A percentile compares a stretch with the other conserved stretches of the same genome.
These are phyloP conservation scores for Mycena olivaceomarginata DNA, from an alignment of 768 basidiomycete genomes.

Conservation along the genomic window DNA sequence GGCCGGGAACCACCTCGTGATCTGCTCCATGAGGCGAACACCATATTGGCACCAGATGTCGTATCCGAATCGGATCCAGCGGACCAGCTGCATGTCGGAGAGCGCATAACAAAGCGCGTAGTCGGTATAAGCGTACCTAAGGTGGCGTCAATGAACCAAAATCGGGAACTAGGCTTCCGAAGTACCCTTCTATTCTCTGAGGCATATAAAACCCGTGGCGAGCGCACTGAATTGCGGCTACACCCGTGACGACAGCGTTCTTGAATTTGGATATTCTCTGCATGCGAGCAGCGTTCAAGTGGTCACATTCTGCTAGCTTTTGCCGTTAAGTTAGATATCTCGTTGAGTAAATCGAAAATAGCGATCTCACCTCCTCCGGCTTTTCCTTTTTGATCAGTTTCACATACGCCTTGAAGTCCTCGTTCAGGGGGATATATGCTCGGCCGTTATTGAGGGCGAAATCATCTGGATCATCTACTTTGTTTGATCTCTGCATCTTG, in stretches of 20 bases:
- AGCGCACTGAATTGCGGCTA: slow-evolving; percentile 53
- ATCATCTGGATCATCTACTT: slow-evolving; percentile 20
- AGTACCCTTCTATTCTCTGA: slow-evolving; percentile 32
- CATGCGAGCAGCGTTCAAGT: slow-evolving; percentile 47
- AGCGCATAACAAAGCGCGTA: slow-evolving; percentile 5
- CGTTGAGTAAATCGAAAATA: not conserved
- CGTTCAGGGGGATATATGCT: not conserved
- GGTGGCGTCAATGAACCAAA: not conserved
- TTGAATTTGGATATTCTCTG: slow-evolving; percentile 54
- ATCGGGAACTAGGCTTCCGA: not conserved
- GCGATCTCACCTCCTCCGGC: not conserved
- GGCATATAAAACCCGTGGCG: slow-evolving; percentile 52
- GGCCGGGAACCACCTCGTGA: slow-evolving; percentile 22
- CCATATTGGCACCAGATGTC: slow-evolving; percentile 54
- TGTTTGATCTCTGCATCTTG: slow-evolving; percentile 24
- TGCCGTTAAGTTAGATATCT: not conserved
- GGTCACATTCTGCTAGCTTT: not conserved
- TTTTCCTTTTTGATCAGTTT: not conserved
- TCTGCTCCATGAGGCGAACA: slow-evolving; percentile 14
- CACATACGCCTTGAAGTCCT: not conserved
- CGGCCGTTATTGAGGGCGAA: not conserved
- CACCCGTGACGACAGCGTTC: slow-evolving; percentile 51
- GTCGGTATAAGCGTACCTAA: slow-evolving; percentile 22
- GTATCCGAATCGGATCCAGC: slow-evolving; percentile 51
- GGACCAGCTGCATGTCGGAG: not conserved